Evolutionary conservation across 164 flowering plant species (phyloP), one percentile per base, ranked within the genome.

Genomic region (Kalanchoe fedtschenkoi): DNA sequence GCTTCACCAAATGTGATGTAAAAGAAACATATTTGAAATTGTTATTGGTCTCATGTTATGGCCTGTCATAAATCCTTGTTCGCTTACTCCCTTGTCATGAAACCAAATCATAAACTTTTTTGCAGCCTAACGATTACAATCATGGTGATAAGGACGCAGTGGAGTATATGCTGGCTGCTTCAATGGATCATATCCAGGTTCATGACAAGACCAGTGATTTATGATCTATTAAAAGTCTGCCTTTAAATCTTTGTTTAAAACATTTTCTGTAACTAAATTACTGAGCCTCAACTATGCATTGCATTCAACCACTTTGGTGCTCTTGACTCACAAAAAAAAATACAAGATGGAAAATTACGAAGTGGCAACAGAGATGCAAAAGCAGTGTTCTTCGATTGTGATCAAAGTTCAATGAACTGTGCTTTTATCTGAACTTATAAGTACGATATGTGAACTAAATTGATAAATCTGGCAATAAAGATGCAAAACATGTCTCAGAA

Each of bases 171-270:
- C 90, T 89, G 70, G 82, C 88, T 61, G 64, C 68, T 17, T 79
- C 84, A 26, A 83, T 76, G 72, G 93, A 92, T 77, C 88, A 89
- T 77, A 89, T 92, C 66, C 91, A 89, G 93, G 98, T 91, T 58
- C 14, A 21, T 60, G 10, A 51, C 54, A 7, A 21, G 54, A 7
- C 54, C 3, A 47, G 54, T 22, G 7, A 22, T 22, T 8, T n/a
- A 44, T 46, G 53, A 19, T 21, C 21, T 21, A 10, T 8, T 47
- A 47, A 47, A 47, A 21, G 9, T 22, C 28, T 47, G 13, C 29
- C 28, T 8, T 5, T 7, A 22, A 22, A 9, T 21, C 54, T 3
- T 22, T 47, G 54, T 29, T 6, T 47, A 47, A 43, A 47, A 47
- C 54, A 47, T 22, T 47, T 47, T 47, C 46, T 42, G 19, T 17